Percentiles rank a stretch among this genome's conserved stretches.
Conservation (phyloP, 257 asterid genomes). For the Orobanche coerulescens region DNA sequence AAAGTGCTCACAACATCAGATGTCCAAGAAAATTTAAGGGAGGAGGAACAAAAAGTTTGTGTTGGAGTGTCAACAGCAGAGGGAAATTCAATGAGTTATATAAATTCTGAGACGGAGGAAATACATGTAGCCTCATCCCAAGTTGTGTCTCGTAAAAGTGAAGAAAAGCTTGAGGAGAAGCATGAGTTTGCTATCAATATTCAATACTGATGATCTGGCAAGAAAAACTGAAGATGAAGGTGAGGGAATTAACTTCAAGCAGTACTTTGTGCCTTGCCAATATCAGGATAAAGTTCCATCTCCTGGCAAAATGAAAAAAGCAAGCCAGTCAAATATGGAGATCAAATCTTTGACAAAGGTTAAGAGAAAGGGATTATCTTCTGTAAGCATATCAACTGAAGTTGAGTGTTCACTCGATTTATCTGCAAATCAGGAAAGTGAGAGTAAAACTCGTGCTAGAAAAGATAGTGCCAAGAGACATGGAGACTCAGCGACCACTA, state of each 20-base stretch:
- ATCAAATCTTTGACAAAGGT: conserved; percentile 14
- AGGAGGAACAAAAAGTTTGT: conserved; percentile 28
- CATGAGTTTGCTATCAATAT: conserved; percentile 22
- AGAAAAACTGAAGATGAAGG: conserved; percentile 23
- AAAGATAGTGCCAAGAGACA: conserved; percentile 9
- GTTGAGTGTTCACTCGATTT: conserved; percentile 23
- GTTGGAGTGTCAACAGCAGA: conserved; percentile 27
- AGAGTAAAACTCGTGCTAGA: conserved; percentile 20
- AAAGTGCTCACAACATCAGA: conserved; percentile 20
- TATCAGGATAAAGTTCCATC: conserved; percentile 29
- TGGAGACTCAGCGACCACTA: conserved; percentile 20
- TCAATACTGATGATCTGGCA: conserved; percentile 26
- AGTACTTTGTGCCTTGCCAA: conserved; percentile 41
- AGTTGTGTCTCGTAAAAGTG: conserved; percentile 24
- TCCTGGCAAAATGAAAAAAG: conserved; percentile 16
- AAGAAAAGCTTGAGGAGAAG: conserved; percentile 23
- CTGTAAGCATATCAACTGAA: conserved; percentile 28
- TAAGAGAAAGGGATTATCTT: conserved; percentile 25
- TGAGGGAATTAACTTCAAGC: conserved; percentile 47
- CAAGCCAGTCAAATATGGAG: conserved; percentile 20
- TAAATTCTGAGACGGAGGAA: conserved; percentile 19
- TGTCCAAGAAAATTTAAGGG: conserved; percentile 24
- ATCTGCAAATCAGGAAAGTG: conserved; percentile 18
- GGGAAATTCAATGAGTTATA: conserved; percentile 10
- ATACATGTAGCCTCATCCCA: conserved; percentile 22